Evolutionary conservation across 2,329 filamentous ascomycete genomes (phyloP), one percentile per base, ranked within the genome.

Genomic region (Fusarium keratoplasticum): DNA sequence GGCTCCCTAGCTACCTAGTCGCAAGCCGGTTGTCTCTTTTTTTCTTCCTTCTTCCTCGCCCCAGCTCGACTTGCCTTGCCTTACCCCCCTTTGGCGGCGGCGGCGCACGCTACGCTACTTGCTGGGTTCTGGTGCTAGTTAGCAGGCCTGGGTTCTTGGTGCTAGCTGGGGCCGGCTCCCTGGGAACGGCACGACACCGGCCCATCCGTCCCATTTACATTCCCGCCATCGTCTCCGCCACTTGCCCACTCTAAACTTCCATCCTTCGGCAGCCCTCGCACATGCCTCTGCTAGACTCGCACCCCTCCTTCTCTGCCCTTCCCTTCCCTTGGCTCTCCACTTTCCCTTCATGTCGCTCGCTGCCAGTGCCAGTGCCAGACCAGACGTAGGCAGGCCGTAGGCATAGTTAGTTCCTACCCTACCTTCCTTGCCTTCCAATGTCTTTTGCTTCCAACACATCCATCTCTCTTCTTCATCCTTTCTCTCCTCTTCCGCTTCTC

Each of bases 151-250:
- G 58, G 58, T 61, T 62, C 61, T 67, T 57, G 70, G 69, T 71
- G 72, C 70, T 77, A 76, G 70, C 76, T 79, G 76, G 76, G 71
- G 78, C 78, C 80, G 77, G 76, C 74, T 79, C 74, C 76, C 79
- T 83, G 81, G 81, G 81, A 82, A 78, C 80, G 81, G 80, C 81
- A 80, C 81, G 81, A 82, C 81, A 81, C 80, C 80, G 80, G 80
- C 71, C 81, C 78, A 82, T 80, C 81, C 80, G 80, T 76, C 81
- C 79, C 78, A 78, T 79, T 80, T 50, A 77, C 81, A 80, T 81
- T 82, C 81, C 81, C 81, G 80, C 74, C 76, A 72, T 79, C 76
- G 77, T 74, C 76, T 74, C 77, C 78, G 77, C 78, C 75, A 78
- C 78, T 77, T 64, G 67, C 69, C 66, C 70, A 75, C 71, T 69